Evolutionary conservation across 352 stramenopile species (phyloP).

Genomic region (Phytophthora colocasiae): DNA sequence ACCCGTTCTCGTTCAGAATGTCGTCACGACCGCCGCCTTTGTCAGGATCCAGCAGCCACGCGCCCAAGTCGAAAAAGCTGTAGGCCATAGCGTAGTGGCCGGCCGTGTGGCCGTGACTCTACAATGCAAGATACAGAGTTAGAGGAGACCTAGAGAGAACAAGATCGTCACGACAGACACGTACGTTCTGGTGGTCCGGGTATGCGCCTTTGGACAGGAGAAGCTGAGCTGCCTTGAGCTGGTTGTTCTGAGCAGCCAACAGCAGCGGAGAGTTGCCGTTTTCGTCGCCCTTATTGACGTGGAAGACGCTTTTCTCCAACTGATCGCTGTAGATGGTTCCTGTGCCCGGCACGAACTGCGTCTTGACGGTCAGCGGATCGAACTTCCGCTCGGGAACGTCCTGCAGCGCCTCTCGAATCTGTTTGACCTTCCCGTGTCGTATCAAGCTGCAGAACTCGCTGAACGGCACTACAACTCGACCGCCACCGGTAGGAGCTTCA

Average conservation of each 20-base stretch:
- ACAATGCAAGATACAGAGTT: slow-evolving; percentile 9
- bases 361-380: slow-evolving; percentile 73
- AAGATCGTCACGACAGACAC: slow-evolving; percentile 13
- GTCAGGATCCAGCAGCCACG: slow-evolving; percentile 90
- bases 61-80: slow-evolving; percentile 91
- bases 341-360: slow-evolving; percentile 77
- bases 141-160: slow-evolving; percentile 11
- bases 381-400: slow-evolving; percentile 89
- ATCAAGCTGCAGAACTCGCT: slow-evolving; percentile 84
- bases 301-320: slow-evolving; percentile 91
- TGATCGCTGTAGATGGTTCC: slow-evolving; percentile 93
- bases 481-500: slow-evolving; percentile 14
- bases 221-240: slow-evolving; percentile 90
- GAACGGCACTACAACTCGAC: slow-evolving; percentile 66
- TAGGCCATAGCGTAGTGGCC: slow-evolving; percentile 95
- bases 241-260: slow-evolving; percentile 90
- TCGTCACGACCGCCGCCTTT: slow-evolving; percentile 87
- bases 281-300: slow-evolving; percentile 90
- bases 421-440: slow-evolving; percentile 88
- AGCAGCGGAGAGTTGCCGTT: slow-evolving; percentile 92
- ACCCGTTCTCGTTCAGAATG: slow-evolving; percentile 92
- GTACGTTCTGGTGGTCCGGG: slow-evolving; percentile 92
- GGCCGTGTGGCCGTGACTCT: slow-evolving; percentile 90
- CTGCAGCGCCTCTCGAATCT: slow-evolving; percentile 89
- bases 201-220: slow-evolving; percentile 91